phyloP scores from a whole-genome alignment of 2,329 filamentous ascomycete species.

The Aspergillus uvarum region DNA sequence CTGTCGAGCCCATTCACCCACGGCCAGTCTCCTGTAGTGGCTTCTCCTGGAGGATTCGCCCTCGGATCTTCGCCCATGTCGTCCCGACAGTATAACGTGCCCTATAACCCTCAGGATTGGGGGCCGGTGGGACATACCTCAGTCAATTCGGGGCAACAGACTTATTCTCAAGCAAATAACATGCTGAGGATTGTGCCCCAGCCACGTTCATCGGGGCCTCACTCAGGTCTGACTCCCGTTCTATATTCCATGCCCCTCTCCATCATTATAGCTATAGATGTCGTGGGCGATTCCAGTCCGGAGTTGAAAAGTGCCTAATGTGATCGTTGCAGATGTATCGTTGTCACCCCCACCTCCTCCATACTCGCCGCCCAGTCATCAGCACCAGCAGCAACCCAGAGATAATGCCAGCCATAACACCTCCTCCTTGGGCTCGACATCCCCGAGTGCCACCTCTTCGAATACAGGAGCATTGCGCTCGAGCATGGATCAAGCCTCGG shows the following conservation, averaged over 20 bases:
- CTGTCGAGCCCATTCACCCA: slow-evolving; percentile 47
- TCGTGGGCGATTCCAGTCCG: neutral
- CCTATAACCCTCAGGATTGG: slow-evolving; percentile 53
- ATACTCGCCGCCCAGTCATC: slow-evolving; percentile 39
- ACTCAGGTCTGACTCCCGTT: slow-evolving; percentile 32
- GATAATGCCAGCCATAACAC: slow-evolving; percentile 18
- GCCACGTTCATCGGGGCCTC: slow-evolving; percentile 26
- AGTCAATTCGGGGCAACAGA: slow-evolving; percentile 25
- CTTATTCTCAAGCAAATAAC: slow-evolving; percentile 30
- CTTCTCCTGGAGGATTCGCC: slow-evolving; percentile 38
- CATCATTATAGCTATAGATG: neutral
- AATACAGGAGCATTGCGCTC: slow-evolving; percentile 18
- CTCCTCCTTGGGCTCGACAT: slow-evolving; percentile 19
- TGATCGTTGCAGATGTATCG: slow-evolving; percentile 24
- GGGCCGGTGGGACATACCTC: slow-evolving; percentile 38
- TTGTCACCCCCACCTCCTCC: slow-evolving; percentile 40
- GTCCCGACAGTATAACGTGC: slow-evolving; percentile 46
- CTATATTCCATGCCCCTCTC: neutral
- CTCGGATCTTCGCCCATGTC: slow-evolving; percentile 45
- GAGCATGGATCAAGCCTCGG: slow-evolving; percentile 21
- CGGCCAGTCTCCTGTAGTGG: slow-evolving; percentile 37
- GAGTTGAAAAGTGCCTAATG: slow-evolving; percentile 10
- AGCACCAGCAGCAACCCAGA: slow-evolving; percentile 17
- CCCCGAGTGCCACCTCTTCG: slow-evolving; percentile 18
- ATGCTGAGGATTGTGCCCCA: slow-evolving; percentile 30